Evolutionary conservation across 1,284 basidiomycete species (phyloP).

Genomic region (Psilocybe mexicana): DNA sequence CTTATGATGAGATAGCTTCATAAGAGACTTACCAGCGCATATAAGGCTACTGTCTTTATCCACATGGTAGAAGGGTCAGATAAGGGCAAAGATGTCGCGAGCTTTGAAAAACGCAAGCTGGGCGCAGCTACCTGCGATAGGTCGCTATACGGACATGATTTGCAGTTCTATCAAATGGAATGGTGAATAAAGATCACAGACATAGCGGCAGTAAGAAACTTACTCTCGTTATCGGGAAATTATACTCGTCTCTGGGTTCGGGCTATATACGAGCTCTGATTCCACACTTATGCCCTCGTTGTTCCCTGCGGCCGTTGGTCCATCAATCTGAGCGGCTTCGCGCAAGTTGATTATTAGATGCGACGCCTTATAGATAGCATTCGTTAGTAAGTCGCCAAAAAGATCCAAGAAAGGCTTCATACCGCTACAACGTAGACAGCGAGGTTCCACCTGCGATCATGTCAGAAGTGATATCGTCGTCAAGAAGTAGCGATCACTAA

Average conservation of each 20-base stretch:
- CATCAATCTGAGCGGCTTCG: not conserved
- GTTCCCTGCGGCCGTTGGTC: not conserved
- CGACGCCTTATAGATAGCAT: not conserved
- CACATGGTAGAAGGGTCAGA: not conserved
- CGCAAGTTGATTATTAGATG: not conserved
- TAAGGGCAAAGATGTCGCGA: not conserved
- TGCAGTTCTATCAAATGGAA: not conserved
- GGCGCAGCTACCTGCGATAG: not conserved
- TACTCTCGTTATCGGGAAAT: not conserved
- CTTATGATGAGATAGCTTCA: too few species aligned
- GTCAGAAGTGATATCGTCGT: not conserved
- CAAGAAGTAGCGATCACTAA: not conserved
- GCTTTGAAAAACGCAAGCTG: not conserved
- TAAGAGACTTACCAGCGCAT: too few species aligned
- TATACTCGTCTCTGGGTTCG: not conserved
- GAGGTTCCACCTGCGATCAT: not conserved
- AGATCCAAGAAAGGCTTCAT: not conserved
- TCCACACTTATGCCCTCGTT: not conserved
- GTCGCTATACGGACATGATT: not conserved
- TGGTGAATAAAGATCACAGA: not conserved
- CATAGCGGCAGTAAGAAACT: not conserved
- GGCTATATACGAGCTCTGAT: not conserved
- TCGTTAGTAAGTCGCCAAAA: not conserved
- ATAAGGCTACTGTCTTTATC: not conserved
- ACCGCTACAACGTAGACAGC: not conserved